Evolutionary conservation across 257 asterid species (phyloP), one percentile per base, ranked within the genome.

Genomic region (Euphrasia confusa): DNA sequence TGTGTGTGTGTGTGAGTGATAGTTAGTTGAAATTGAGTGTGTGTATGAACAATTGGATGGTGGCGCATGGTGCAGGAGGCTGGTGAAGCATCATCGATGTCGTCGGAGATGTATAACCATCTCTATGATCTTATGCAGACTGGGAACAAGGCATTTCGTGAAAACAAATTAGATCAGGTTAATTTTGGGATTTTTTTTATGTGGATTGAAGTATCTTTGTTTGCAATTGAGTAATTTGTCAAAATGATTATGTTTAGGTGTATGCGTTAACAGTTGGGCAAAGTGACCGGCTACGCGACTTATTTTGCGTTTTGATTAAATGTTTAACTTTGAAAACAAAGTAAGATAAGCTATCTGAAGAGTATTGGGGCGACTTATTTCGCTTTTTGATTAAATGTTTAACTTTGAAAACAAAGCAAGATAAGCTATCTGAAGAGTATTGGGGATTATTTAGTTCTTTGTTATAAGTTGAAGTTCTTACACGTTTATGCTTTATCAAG

Each of bases 91-190:
- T 82, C 88, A 62, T 37, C 42, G 42, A 72, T 80, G 86, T 83
- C 95, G 17, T 37, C 70, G 86, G 95, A 86, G 77, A 75, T 94
- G 74, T 81, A 70, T 58, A 70, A 58, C 60, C 80, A 82, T 75
- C 80, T 93, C 40, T 57, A 57, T 67, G 90, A 82, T 66, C 79
- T 82, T 70, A 75, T 89, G 85, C 83, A 77, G 33, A 53, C 21
- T 59, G 99, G 92, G 66, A 93, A 87, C 69, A 69, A 60, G 32
- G 91, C 95, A 3, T 87, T 89, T 64, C 91, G 87, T 8, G 94
- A 77, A 53, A 77, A 75, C 54, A 73, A 84, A 67, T 72, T 85
- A 24, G 94, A 89, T 57, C 91, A 87, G 95, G 99, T 93, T 28
- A 52, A 18, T 69, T 65, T 65, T 11, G 1, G 10, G 42, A 37